Evolutionary conservation across 2,329 filamentous ascomycete species (phyloP).

Genomic region (Sclerotinia borealis): DNA sequence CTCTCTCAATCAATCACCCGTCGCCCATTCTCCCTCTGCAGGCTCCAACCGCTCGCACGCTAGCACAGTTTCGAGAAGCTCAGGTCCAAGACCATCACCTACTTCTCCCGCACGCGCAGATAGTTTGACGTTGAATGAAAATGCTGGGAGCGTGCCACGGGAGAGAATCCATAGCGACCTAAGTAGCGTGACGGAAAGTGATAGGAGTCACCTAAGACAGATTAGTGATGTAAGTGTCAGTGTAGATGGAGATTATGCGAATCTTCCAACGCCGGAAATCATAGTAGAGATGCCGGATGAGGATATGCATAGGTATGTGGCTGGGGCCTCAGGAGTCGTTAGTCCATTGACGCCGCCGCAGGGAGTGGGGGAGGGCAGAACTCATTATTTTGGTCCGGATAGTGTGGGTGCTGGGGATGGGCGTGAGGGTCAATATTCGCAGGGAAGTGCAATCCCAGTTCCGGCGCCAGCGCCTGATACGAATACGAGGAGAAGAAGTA

Average conservation of each 20-base stretch:
- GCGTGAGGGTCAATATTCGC: background rate
- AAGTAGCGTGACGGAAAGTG: conserved; percentile 18
- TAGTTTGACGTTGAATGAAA: conserved; percentile 17
- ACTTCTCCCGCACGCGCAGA: conserved; percentile 14
- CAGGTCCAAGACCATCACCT: conserved; percentile 16
- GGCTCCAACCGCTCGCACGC: conserved; percentile 15
- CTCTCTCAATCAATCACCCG: background rate
- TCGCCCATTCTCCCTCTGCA: conserved; percentile 16
- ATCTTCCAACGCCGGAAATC: background rate
- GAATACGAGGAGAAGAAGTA: conserved; percentile 22
- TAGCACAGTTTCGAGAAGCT: conserved; percentile 21
- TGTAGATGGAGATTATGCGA: conserved; percentile 16
- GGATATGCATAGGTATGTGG: background rate
- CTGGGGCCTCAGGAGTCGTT: conserved; percentile 5
- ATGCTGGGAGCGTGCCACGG: background rate
- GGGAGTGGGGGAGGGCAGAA: conserved; percentile 4
- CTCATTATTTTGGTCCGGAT: conserved; percentile 14
- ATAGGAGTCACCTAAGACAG: conserved; percentile 23
- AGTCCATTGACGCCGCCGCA: conserved; percentile 24
- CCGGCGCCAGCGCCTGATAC: background rate
- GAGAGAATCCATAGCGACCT: conserved; percentile 15
- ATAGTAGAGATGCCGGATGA: background rate
- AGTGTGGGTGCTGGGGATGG: conserved; percentile 15
- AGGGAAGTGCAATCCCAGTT: too few relatives aligned
- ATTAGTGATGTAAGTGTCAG: conserved; percentile 26